Base-by-base conservation (phyloP, 352 stramenopile genomes). In the Saprolegnia parasitica region DNA sequence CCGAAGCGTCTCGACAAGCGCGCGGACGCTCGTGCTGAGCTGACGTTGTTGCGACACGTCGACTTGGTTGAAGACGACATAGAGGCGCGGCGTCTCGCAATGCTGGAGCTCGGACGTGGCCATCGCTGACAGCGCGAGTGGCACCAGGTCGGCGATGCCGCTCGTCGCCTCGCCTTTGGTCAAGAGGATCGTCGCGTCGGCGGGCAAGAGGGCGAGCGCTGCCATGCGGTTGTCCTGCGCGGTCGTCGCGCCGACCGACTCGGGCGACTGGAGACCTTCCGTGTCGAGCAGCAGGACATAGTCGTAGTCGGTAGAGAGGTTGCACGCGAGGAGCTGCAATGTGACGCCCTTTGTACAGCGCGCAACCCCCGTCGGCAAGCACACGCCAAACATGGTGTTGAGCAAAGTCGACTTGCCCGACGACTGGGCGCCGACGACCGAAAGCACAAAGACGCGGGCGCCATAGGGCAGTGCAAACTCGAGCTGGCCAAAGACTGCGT, bases 351-450 rank as follows among this genome's bases (percentile, higher is more conserved):
- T 8, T 8, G 52, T 58, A 16, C 52, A 58, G 32, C 52, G 16
- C 23, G 52, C 23, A 8, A 8, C 52, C 8, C 16, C 32, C 16
- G 52, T 58, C 8, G 8, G 52, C 32, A 58, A 58, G 23, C 52
- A 16, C 16, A 16, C 16, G 32, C 52, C 52, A 58, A 58, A 58
- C 52, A 58, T 58, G 32, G 15, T 16, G 32, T 58, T 58, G 23
- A 58, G 32, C 23, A 58, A 16, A 8, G 52, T 58, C 32, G 52
- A 58, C 32, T 58, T 58, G 23, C 52, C 52, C 23, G 52, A 58
- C 23, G 52, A 58, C 16, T 8, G 52, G 8, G 16, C 52, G 16
- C 52, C 52, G 8, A 58, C 32, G 52, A 58, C 32, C 15, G 52
- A 58, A 15, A 58, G 32, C 32, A 58, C 52, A 58, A 58, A 58